These are phyloP conservation scores for Leccinum subrobustum DNA, from an alignment of 1,284 basidiomycete species.

Conservation along the genomic window DNA sequence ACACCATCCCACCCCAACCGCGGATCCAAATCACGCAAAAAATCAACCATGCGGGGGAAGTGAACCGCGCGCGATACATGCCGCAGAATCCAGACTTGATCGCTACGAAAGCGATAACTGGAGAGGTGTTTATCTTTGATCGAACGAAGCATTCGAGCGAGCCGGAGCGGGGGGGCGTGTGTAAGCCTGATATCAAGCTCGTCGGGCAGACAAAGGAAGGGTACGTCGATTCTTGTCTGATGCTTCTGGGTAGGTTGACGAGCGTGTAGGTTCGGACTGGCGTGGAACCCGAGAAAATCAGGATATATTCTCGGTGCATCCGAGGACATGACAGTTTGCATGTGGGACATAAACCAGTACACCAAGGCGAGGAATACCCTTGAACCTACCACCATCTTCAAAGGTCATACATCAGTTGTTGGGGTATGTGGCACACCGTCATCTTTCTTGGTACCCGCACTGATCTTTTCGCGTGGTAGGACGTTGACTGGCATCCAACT, in stretches of 20 bases:
- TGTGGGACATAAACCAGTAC: constrained; percentile 95
- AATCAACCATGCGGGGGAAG: constrained; percentile 96
- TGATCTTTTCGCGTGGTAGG: constrained; percentile 49
- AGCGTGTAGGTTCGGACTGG: constrained; percentile 77
- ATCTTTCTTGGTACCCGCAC: not conserved
- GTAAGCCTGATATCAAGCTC: constrained; percentile 89
- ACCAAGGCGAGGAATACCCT: constrained; percentile 78
- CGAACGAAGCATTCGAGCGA: constrained; percentile 95
- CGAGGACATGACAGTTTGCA: constrained; percentile 94
- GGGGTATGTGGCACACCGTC: constrained; percentile 56
- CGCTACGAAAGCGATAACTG: constrained; percentile 90
- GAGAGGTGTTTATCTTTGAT: constrained; percentile 94
- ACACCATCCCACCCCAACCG: constrained; percentile 74
- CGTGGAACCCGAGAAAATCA: constrained; percentile 83
- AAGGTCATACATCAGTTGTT: constrained; percentile 87
- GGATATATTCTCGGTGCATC: constrained; percentile 92
- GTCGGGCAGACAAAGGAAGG: constrained; percentile 93
- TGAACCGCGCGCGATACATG: constrained; percentile 98
- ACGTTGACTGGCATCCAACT: constrained; percentile 93
- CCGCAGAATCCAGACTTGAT: constrained; percentile 98
- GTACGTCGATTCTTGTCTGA: constrained; percentile 44
- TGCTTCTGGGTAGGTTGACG: constrained; percentile 9
- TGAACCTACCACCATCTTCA: constrained; percentile 81
- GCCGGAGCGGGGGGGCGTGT: constrained; percentile 81
- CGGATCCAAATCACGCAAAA: constrained; percentile 89